Evolutionary conservation across 129 eudicot genomes (phyloP).

Genomic region (Solidago caesia): DNA sequence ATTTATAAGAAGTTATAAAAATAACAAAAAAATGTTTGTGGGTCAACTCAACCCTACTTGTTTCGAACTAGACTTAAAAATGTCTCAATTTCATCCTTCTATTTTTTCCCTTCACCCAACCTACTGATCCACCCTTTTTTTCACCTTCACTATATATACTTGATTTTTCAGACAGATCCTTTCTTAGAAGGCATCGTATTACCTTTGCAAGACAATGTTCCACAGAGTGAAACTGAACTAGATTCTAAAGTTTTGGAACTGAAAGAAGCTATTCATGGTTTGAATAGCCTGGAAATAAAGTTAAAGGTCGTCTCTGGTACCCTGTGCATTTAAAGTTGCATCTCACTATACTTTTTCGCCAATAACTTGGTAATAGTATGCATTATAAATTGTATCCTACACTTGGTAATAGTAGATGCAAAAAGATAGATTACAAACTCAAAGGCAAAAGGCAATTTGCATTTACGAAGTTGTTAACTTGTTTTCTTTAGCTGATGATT

Average conservation of each 20-base stretch:
- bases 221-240: conserved; percentile 34
- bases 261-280: conserved; percentile 52
- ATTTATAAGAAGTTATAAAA: background rate
- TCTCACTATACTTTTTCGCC: background rate
- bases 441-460: background rate
- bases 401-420: too few relatives aligned
- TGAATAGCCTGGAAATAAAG: conserved; percentile 73
- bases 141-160: conserved; percentile 1
- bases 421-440: too few relatives aligned
- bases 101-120: background rate
- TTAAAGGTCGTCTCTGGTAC: conserved; percentile 47
- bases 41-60: background rate
- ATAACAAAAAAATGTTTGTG: background rate
- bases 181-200: conserved; percentile 58
- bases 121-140: background rate
- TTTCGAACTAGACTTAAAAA: background rate
- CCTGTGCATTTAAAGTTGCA: background rate
- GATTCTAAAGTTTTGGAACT: conserved; percentile 46
- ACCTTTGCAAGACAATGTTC: conserved; percentile 57
- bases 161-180: conserved; percentile 61
- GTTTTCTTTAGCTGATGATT: conserved; percentile 15
- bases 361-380: background rate
- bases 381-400: background rate
- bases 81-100: background rate
- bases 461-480: conserved; percentile 1